Evolutionary conservation across 2,329 filamentous ascomycete species (phyloP).

Genomic region (Metarhizium brunneum): DNA sequence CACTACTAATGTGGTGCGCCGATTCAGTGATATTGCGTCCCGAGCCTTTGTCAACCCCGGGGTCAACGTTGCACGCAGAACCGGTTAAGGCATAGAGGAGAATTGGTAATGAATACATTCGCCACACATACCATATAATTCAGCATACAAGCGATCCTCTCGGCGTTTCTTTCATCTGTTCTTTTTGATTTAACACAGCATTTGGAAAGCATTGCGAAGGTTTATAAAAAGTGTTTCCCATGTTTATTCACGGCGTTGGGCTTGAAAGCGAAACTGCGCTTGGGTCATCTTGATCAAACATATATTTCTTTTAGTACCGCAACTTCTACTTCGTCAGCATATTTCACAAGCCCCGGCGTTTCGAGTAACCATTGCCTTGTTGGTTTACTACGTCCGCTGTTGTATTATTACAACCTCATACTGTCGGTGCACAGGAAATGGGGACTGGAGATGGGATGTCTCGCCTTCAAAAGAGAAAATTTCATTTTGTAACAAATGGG

Average conservation of each 20-base stretch:
- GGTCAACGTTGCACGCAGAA: conserved; percentile 31
- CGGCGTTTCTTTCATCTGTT: not conserved
- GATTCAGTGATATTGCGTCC: conserved; percentile 58
- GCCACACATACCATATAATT: not conserved
- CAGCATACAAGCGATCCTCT: not conserved
- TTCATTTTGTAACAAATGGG: conserved; percentile 1
- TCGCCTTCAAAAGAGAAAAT: not conserved
- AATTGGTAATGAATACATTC: not conserved
- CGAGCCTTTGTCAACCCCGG: conserved; percentile 49
- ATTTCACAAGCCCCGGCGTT: conserved; percentile 1
- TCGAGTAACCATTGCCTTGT: not conserved
- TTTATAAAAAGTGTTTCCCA: conserved; percentile 15
- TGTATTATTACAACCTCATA: not conserved
- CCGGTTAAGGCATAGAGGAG: conserved; percentile 5
- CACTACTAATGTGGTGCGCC: conserved; percentile 64
- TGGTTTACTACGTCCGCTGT: not conserved
- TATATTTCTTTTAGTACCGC: not conserved
- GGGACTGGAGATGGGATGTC: not conserved
- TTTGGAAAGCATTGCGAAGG: conserved; percentile 27
- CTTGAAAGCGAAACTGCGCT: not conserved
- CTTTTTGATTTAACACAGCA: conserved; percentile 11
- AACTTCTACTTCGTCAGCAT: not conserved
- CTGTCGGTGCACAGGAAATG: not conserved
- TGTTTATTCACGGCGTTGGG: conserved; percentile 16
- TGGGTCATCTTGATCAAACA: not conserved